Base-by-base conservation (phyloP, 768 basidiomycete genomes). In the Psilocybe cyanescens region DNA sequence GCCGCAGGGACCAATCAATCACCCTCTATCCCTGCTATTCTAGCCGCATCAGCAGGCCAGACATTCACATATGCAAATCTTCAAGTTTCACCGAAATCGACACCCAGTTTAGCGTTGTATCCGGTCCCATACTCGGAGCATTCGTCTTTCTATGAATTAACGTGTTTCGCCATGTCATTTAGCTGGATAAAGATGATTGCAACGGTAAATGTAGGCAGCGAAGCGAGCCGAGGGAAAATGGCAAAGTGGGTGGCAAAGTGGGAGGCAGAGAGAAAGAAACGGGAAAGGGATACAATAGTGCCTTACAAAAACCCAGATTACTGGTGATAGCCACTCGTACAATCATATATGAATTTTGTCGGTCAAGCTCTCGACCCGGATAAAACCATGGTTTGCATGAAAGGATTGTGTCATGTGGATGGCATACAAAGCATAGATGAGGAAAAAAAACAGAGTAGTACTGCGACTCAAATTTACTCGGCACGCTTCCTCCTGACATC, bases 111-210 rank as follows among this genome's bases (percentile, higher is more conserved):
- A 48, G 89, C 90, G 75, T 78, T 97, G 46, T 94, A 89, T 69
- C 91, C 92, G 55, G 88, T 93, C 57, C 91, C 89, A 8, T 99
- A 99, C 71, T 98, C 95, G 4, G 97, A 99, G 71, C 97, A 99
- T 72, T 94, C 92, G 33, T 95, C 92, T 35, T 98, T 98, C 75
- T 93, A 92, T 68, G 97, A 99, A 75, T 80, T 97, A 64, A 97
- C 95, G 9, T 96, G 94, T 72, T 98, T 98, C 72, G 94, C 95
- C 3, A 83, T 98, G 75, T 94, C 92, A 17, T 80, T 95, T 46
- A 85, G 86, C 64, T 97, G 88, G 90, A 81, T 77, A 0, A 89
- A 86, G 71, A 97, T 99, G 83, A 96, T 99, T 68, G 92, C 97
- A 8, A 99, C 97, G 0, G 97, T 96, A 41, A 97, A 95, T 65